Evolutionary conservation across 495 filamentous ascomycete species (phyloP), one percentile per base, ranked within the genome.

Genomic region (Xylaria castorea): DNA sequence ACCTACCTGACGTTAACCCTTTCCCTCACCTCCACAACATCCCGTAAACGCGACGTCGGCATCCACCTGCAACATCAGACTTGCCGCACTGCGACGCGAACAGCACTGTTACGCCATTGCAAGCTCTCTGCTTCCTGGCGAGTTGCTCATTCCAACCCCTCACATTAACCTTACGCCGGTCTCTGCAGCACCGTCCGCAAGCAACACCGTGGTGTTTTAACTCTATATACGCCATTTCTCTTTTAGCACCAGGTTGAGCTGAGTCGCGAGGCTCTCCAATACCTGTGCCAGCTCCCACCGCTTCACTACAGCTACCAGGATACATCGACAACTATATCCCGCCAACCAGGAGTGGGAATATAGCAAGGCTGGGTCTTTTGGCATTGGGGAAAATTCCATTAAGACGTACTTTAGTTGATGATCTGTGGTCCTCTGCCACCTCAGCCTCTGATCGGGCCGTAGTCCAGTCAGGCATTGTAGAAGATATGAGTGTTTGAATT

Each of bases 401-500:
- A 63, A 71, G 68, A 71, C 71, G 69, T 67, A 71, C 73, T 55
- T 74, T 74, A 71, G 71, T 80, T 74, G 72, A 74, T 65, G 61
- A 50, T 63, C 27, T 7, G 64, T 74, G 70, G 69, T 64, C 68
- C 60, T 71, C 68, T 65, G 60, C 44, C 34, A 61, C 69, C 70
- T 40, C 70, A 50, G 53, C 51, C 53, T 72, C 22, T 60, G 20
- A 30, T 36, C 69, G 34, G 60, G 58, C 70, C 51, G 70, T 72
- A 72, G 70, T 72, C 42, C 55, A 58, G 38, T 74, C 71, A 74
- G 71, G 74, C 73, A 73, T 68, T 71, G 78, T 80, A 80, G 78
- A 79, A 79, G 78, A 60, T 74, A 78, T 80, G 78, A 75, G 73
- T 76, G 73, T 75, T 75, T 80, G 74, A 77, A 73, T 67, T 74